Conservation (phyloP, 139 green algal genomes). For the Spirogloea muscicola region DNA sequence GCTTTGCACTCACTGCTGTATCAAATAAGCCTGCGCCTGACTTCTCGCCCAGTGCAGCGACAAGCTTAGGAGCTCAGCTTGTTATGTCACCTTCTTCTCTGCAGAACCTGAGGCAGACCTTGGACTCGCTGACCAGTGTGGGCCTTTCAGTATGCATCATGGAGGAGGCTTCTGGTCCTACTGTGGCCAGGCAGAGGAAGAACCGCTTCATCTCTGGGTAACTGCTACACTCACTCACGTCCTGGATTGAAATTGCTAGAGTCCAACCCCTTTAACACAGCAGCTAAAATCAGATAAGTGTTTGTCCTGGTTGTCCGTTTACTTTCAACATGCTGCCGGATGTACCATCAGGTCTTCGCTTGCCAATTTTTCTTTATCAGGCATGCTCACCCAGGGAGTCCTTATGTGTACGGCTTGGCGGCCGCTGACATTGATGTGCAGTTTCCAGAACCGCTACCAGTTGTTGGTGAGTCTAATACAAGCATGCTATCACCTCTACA, state of each 20-base stretch:
- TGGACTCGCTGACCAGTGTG: constrained; percentile 58
- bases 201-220: constrained; percentile 56
- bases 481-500: too few species aligned
- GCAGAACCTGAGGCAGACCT: constrained; percentile 59
- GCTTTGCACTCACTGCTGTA: too few species aligned
- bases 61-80: too few species aligned
- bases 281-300: not conserved
- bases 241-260: not conserved
- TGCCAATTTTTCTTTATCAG: too few species aligned
- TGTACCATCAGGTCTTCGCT: not conserved
- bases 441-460: constrained; percentile 1
- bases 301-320: not conserved
- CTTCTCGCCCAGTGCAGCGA: too few species aligned
- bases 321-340: not conserved
- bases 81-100: too few species aligned
- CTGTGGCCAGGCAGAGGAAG: constrained; percentile 54
- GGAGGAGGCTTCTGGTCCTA: constrained; percentile 58
- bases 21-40: too few species aligned
- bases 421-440: constrained; percentile 19
- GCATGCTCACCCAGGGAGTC: constrained; percentile 25
- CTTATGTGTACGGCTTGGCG: constrained; percentile 26
- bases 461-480: constrained; percentile 11
- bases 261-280: not conserved
- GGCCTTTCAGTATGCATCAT: constrained; percentile 55
- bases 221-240: not conserved